phyloP scores from a whole-genome alignment of 176 grass and related monocot genomes.

The Elymus sibiricus region DNA sequence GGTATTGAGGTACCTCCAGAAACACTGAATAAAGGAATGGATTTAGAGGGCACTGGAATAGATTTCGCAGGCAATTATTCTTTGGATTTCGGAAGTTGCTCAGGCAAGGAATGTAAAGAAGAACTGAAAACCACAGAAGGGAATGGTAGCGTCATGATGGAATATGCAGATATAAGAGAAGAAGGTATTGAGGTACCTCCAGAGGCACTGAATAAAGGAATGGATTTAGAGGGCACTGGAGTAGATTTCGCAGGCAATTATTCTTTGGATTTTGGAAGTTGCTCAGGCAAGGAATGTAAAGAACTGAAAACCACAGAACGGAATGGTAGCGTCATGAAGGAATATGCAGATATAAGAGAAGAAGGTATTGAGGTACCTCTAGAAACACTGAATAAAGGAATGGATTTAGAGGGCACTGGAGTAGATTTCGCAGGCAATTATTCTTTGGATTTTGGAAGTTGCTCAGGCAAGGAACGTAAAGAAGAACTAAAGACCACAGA shows the following conservation, averaged over 20 bases:
- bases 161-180: neutral
- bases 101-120: neutral
- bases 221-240: neutral
- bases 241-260: too few relatives aligned
- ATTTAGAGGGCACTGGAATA: neutral
- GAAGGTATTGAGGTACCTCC: neutral
- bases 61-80: too few relatives aligned
- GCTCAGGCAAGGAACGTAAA: neutral
- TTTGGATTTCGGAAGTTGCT: neutral
- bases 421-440: neutral
- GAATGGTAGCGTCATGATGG: neutral
- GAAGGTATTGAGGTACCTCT: neutral
- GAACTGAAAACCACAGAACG: neutral
- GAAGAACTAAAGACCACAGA: neutral
- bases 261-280: neutral
- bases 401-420: neutral
- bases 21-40: neutral
- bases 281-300: neutral
- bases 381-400: neutral
- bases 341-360: neutral
- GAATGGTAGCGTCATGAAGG: neutral
- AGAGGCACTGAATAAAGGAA: neutral
- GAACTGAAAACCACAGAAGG: neutral
- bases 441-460: neutral
- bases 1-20: conserved; percentile 10